Evolutionary conservation across 1,284 basidiomycete genomes (phyloP), one percentile per base, ranked within the genome.

Genomic region (Exsudoporus floridanus): DNA sequence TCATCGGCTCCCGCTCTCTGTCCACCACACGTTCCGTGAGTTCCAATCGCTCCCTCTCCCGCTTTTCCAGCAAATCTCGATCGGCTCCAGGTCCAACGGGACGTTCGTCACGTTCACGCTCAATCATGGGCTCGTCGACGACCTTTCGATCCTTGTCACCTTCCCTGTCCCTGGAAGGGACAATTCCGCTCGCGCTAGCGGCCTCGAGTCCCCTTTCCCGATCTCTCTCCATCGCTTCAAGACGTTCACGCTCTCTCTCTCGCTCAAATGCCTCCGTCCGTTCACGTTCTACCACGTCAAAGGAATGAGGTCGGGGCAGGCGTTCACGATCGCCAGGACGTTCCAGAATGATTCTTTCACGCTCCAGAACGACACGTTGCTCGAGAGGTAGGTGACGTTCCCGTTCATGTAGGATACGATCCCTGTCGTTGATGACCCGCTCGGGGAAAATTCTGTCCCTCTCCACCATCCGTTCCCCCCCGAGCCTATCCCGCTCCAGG

Each of bases 281-380:
- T 37, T 67, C 69, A 5, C 62, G 66, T 39, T 71, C 64, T 27
- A 49, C 27, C 39, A 62, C 25, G 13, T 70, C 67, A 18, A 52
- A 58, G 6, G 54, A 57, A 18, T 66, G 54, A n/a, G 55, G 52
- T 36, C 64, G 67, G 53, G 61, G 35, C 3, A 53, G 36, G 31
- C 57, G 67, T 9, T 66, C 64, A 14, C 61, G 67, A 41, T 66
- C 67, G 12, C 53, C 44, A 5, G 55, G 44, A 16, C 57, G 60
- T 33, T 65, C 63, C 25, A 53, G 19, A 4, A 55, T 31, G 46
- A 45, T 33, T 46, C 55, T 56, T 35, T 69, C 66, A 14, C 59
- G 64, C 34, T 69, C 65, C 37, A 57, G 3, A 23, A 48, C 27
- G 31, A 46, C 41, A n/a, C 55, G 65, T 33, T 52, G 43, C 47